Evolutionary conservation across 805 yeast species (phyloP), one percentile per base, ranked within the genome.

Genomic region (Cyberlindnera subsufficiens): DNA sequence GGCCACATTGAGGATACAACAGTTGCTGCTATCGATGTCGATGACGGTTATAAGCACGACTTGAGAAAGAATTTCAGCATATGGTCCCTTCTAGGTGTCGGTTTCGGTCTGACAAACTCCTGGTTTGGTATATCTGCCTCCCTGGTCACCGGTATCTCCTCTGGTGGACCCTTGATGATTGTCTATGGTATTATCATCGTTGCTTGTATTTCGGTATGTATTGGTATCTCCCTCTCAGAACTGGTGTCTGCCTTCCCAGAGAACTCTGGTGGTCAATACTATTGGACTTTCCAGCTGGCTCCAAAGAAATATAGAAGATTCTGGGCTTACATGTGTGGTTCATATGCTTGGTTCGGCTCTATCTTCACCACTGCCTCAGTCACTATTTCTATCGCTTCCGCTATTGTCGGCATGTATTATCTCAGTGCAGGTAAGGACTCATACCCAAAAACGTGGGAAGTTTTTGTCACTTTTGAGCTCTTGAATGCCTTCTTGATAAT

Each of bases 121-220:
- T 78, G 83, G 82, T 71, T 72, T 45, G 82, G 82, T 42, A 71
- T 78, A 18, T 70, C 80, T 11, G 78, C 81, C 4, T 68, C 80
- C 2, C 63, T 77, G 47, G 67, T 72, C 32, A 67, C 79, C 4
- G 80, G 82, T 50, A 73, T 78, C 30, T 61, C 69, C 17, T 67
- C 77, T 39, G 82, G 83, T 49, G 82, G 83, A 4, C 82, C 82
- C 17, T 62, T 76, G 66, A 55, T 74, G 51, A 72, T 77, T 43
- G 67, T 77, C 15, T 78, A 77, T 50, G 83, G 84, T 37, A 70
- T 77, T 42, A 58, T 77, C 5, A 74, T 77, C 43, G 66, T 75
- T 30, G 73, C 80, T 1, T 54, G 53, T 18, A 61, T 77, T n/a
- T 68, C 80, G 1, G 50, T 64, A 29, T 67, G 72, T 59, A 63